A percentile compares a stretch with the other conserved stretches of the same genome.
These are phyloP conservation scores for Aspergillus oerlinghausenensis DNA, from an alignment of 2,329 filamentous ascomycete species.

Conservation along the genomic window DNA sequence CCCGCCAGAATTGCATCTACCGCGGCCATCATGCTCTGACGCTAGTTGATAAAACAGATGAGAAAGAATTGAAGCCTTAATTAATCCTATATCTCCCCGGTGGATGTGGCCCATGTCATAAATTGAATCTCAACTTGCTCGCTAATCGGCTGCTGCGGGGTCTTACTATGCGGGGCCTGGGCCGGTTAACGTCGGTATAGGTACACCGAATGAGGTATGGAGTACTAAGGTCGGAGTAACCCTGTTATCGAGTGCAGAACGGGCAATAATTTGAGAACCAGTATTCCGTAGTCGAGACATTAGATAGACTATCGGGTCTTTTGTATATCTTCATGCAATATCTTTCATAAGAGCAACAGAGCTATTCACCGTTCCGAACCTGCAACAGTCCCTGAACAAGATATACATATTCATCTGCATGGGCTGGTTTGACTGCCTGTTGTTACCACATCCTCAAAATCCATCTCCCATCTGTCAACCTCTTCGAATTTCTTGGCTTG, in stretches of 20 bases:
- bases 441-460: constrained; percentile 38
- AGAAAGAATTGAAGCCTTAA: neutral
- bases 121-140: neutral
- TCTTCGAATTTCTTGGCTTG: constrained; percentile 39
- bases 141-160: constrained; percentile 3
- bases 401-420: constrained; percentile 7
- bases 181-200: neutral
- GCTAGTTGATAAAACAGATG: neutral
- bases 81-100: neutral
- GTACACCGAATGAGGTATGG: neutral
- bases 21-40: constrained; percentile 24
- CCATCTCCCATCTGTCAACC: constrained; percentile 41
- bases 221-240: no score
- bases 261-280: neutral
- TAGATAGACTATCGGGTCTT: neutral
- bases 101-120: neutral
- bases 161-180: constrained; percentile 16
- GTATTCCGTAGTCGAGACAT: neutral
- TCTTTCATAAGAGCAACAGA: neutral
- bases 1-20: constrained; percentile 45
- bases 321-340: neutral
- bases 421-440: constrained; percentile 22
- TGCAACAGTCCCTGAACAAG: neutral
- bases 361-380: neutral
- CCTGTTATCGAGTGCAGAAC: neutral